Conservation (phyloP, 2,329 filamentous ascomycete species). For the Ophiocordyceps camponoti-rufipedis region DNA sequence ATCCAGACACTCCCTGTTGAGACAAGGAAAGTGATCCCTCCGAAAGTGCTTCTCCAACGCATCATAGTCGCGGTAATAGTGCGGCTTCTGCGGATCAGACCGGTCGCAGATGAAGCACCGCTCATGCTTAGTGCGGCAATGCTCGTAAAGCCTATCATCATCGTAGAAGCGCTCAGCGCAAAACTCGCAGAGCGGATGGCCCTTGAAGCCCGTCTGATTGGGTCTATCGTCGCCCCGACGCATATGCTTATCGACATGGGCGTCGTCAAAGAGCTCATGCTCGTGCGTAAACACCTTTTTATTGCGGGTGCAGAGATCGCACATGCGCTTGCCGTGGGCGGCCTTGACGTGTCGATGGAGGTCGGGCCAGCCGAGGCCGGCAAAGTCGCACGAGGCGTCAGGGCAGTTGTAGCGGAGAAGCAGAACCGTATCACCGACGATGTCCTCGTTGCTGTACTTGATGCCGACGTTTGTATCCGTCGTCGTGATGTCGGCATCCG, state of each 20-base stretch:
- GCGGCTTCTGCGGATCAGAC: conserved; percentile 48
- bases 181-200: conserved; percentile 87
- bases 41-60: conserved; percentile 74
- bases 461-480: conserved; percentile 79
- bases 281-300: conserved; percentile 99
- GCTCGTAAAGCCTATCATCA: conserved; percentile 82
- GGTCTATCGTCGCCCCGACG: conserved; percentile 79
- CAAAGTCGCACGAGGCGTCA: conserved; percentile 60
- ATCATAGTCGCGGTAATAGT: conserved; percentile 85
- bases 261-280: conserved; percentile 73
- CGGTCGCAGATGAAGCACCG: conserved; percentile 88
- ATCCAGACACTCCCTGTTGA: conserved; percentile 74
- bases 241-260: conserved; percentile 75
- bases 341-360: conserved; percentile 60
- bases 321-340: conserved; percentile 75
- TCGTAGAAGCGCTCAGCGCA: conserved; percentile 88
- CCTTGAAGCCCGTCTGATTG: conserved; percentile 91
- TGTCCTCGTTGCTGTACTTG: conserved; percentile 73
- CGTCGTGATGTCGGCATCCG: conserved; percentile 51
- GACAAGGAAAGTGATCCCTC: conserved; percentile 71
- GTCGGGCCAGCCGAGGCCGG: conserved; percentile 48
- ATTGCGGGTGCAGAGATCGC: conserved; percentile 75
- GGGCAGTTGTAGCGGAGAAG: conserved; percentile 91
- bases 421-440: conserved; percentile 77
- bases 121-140: conserved; percentile 89